Percentiles rank a stretch among this genome's conserved stretches.
phyloP scores from a whole-genome alignment of 1,284 basidiomycete genomes.

The Phylloboletellus chloephorus region DNA sequence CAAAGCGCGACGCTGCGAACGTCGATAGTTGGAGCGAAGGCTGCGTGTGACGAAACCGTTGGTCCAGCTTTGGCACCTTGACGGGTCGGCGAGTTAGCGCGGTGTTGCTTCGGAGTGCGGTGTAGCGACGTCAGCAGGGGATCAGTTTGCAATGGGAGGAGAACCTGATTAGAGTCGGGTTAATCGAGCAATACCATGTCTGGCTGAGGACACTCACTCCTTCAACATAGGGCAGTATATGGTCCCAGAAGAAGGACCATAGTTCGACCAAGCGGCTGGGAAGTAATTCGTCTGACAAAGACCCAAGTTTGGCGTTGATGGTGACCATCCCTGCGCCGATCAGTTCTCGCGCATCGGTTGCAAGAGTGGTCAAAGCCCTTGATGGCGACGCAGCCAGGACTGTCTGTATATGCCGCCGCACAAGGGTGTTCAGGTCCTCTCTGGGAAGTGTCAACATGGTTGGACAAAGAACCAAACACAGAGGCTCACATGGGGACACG shows the following conservation, averaged over 20 bases:
- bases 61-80: conserved; percentile 44
- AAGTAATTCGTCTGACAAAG: conserved; percentile 70
- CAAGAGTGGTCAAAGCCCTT: conserved; percentile 61
- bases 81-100: conserved; percentile 52
- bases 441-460: conserved; percentile 34
- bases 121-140: conserved; percentile 61
- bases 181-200: neutral
- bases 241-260: conserved; percentile 94
- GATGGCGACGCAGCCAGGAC: conserved; percentile 61
- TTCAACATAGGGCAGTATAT: conserved; percentile 86
- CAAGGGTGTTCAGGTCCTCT: conserved; percentile 85
- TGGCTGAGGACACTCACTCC: conserved; percentile 47
- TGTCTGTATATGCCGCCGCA: conserved; percentile 69
- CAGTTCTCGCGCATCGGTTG: conserved; percentile 77
- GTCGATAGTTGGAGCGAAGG: conserved; percentile 53
- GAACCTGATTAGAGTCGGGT: conserved; percentile 42
- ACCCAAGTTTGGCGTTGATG: conserved; percentile 76
- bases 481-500: conserved; percentile 70
- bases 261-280: conserved; percentile 76
- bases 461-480: neutral
- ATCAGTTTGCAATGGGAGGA: conserved; percentile 74
- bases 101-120: conserved; percentile 54
- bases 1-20: conserved; percentile 75
- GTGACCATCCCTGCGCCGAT: conserved; percentile 89
- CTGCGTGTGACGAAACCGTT: conserved; percentile 27